Conservation (phyloP, 495 filamentous ascomycete species). For the Tuber magnatum region DNA sequence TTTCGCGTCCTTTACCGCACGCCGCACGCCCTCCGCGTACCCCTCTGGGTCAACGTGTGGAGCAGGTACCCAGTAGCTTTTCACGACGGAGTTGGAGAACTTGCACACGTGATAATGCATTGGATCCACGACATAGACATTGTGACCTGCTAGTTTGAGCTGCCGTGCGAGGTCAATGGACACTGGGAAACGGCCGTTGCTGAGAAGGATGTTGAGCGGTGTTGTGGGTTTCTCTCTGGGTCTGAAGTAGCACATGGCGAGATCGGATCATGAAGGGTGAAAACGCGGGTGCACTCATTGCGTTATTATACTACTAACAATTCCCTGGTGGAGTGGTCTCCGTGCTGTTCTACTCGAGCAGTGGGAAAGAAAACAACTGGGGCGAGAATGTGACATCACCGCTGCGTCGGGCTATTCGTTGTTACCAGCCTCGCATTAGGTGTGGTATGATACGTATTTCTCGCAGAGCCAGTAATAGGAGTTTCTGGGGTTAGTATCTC, state of each 20-base stretch:
- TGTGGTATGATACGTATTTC: too few species aligned
- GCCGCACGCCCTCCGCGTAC: slow-evolving; percentile 30
- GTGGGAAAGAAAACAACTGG: too few species aligned
- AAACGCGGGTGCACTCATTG: not conserved
- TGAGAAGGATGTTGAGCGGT: slow-evolving; percentile 42
- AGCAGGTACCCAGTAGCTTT: slow-evolving; percentile 29
- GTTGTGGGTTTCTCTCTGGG: not conserved
- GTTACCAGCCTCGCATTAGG: too few species aligned
- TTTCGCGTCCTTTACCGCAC: slow-evolving; percentile 24
- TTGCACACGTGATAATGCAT: slow-evolving; percentile 43
- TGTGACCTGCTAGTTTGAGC: slow-evolving; percentile 35
- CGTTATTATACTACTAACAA: not conserved
- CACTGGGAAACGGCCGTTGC: slow-evolving; percentile 43
- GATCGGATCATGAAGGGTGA: not conserved
- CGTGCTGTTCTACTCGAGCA: too few species aligned
- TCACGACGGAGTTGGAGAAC: slow-evolving; percentile 38
- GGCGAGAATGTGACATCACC: not conserved
- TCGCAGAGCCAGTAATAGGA: not conserved
- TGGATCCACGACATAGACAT: slow-evolving; percentile 39
- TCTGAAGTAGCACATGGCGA: not conserved
- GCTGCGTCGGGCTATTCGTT: not conserved
- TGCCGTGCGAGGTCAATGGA: slow-evolving; percentile 42
- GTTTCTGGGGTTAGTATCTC: not conserved
- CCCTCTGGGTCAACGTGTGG: slow-evolving; percentile 33
- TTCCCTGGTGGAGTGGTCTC: not conserved